A percentile compares a stretch with the other conserved stretches of the same genome.
Conservation (phyloP, 2,329 filamentous ascomycete species). For the Fusarium sp. region DNA sequence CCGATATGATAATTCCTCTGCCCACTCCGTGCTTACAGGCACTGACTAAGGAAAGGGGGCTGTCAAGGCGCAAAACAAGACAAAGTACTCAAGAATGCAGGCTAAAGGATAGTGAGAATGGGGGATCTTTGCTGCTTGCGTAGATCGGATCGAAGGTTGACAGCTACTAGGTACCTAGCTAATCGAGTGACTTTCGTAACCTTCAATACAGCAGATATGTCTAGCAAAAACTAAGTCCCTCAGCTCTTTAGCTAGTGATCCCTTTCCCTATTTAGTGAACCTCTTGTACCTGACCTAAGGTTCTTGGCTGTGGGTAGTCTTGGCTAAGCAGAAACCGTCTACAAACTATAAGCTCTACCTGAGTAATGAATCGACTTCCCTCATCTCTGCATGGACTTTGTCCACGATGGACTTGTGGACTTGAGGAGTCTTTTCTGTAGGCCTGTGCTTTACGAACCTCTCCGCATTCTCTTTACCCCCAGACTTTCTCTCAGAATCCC, state of each 20-base stretch:
- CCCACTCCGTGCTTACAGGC: too few relatives aligned
- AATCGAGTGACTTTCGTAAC: neutral
- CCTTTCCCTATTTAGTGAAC: neutral
- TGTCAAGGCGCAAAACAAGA: too few relatives aligned
- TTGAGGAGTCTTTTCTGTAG: slow-evolving; percentile 1
- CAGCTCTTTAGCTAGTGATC: neutral
- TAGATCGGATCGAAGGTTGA: too few relatives aligned
- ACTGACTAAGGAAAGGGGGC: too few relatives aligned
- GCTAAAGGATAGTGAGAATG: too few relatives aligned
- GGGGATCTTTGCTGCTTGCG: too few relatives aligned
- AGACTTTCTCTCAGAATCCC: slow-evolving; percentile 13
- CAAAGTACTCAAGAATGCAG: too few relatives aligned
- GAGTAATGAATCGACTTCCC: neutral
- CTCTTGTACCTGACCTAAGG: neutral
- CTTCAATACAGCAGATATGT: neutral
- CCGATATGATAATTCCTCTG: too few relatives aligned
- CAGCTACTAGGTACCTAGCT: too few relatives aligned
- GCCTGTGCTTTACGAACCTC: neutral
- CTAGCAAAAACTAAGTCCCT: neutral
- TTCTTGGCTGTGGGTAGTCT: neutral
- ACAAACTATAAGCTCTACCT: neutral
- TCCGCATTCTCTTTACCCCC: slow-evolving; percentile 28
- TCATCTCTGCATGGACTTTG: neutral
- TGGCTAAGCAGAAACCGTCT: neutral
- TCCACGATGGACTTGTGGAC: too few relatives aligned